A percentile compares a stretch with the other conserved stretches of the same genome.
Evolutionary conservation across 2,329 filamentous ascomycete species (phyloP).

Genomic region (Ophioceras dolichostomum): DNA sequence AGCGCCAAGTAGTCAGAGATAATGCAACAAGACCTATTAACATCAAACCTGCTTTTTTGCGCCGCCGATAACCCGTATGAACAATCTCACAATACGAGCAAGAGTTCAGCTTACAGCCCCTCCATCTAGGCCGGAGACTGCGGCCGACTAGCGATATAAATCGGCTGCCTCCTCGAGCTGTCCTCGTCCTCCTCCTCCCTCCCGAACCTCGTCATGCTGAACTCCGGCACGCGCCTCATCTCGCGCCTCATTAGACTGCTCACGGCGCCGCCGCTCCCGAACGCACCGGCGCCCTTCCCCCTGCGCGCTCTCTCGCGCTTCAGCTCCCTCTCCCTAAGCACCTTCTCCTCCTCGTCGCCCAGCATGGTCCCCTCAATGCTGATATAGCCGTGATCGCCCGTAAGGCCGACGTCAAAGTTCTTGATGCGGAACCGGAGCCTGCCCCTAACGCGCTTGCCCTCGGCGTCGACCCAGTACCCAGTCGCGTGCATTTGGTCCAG

Average conservation of each 20-base stretch:
- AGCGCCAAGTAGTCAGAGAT: too few relatives aligned
- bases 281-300: constrained; percentile 20
- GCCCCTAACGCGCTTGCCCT: constrained; percentile 57
- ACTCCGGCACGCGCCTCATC: constrained; percentile 32
- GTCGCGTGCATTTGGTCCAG: constrained; percentile 34
- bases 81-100: too few relatives aligned
- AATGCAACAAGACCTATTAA: too few relatives aligned
- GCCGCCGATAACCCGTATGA: too few relatives aligned
- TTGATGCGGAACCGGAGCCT: constrained; percentile 66
- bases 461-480: constrained; percentile 65
- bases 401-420: constrained; percentile 71
- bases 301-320: constrained; percentile 22
- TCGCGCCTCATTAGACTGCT: constrained; percentile 14
- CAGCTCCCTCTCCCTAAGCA: constrained; percentile 42
- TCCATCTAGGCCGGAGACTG: constrained; percentile 14
- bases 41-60: neutral
- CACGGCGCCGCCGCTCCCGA: too few relatives aligned
- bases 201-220: constrained; percentile 44
- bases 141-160: constrained; percentile 20
- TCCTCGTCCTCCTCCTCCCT: constrained; percentile 32
- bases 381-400: constrained; percentile 65
- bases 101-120: too few relatives aligned
- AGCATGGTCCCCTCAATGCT: constrained; percentile 86
- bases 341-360: constrained; percentile 50
- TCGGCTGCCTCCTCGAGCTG: constrained; percentile 16